Evolutionary conservation across 2,329 filamentous ascomycete species (phyloP), one percentile per base, ranked within the genome.

Genomic region (Trichoderma lentiforme): DNA sequence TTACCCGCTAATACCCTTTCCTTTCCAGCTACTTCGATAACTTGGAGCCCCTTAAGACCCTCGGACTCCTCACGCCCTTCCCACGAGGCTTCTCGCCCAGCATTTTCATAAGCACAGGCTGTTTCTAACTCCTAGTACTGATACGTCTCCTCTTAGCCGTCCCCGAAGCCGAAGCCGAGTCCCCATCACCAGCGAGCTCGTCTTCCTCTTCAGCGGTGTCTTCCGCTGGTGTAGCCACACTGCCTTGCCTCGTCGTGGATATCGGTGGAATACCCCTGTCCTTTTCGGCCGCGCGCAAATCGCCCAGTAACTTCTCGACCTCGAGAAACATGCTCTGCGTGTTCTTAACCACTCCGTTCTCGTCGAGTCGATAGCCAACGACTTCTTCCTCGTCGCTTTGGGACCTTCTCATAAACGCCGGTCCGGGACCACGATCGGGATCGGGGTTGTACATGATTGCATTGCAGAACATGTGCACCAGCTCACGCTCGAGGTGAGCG

Each of bases 401-500:
- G 56, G 83, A 77, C 53, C 83, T 77, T 71, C 83, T 82, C 76
- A 88, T 80, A 74, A 94, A 92, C 0, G 86, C 83, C 2, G 86
- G 84, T 0, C 91, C 91, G 11, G 92, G 89, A 0, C 92, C 92
- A 30, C 91, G 88, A 75, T 92, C 86, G 0, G 92, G 90, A 74
- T 97, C 93, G 0, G 93, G 91, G 77, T 98, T 98, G 85, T 97
- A 99, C 96, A 99, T 98, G 81, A 98, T 92, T 21, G 96, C 95
- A 78, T 98, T 98, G 75, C 94, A 94, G 80, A 98, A 97, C 93
- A 98, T 98, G 77, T 97, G 93, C 76, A 97, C 93, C 12, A 98
- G 85, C 80, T 98, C 95, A 75, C 94, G 93, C 81, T 98, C 95
- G 18, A 98, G 86, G 80, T 98, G 96, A 1, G 92, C 90, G 65